A percentile compares a stretch with the other conserved stretches of the same genome.
Conservation (phyloP, 257 asterid species). For the Handroanthus guayacan region DNA sequence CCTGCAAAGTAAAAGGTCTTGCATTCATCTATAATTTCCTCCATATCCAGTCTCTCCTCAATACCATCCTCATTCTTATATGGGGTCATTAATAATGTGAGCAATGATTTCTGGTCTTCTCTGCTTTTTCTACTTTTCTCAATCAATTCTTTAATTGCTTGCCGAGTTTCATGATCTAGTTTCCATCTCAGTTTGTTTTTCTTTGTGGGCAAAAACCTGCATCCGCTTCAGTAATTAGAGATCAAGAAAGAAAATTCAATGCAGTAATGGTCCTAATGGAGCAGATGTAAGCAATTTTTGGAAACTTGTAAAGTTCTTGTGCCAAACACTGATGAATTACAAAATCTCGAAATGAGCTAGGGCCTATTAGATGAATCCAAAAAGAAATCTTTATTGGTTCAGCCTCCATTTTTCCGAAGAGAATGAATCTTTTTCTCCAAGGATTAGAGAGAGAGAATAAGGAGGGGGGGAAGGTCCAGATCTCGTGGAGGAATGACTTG, state of each 20-base stretch:
- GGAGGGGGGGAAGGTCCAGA: no score
- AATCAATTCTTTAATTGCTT: constrained; percentile 49
- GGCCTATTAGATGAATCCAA: no score
- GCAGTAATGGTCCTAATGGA: not conserved
- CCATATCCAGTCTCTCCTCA: constrained; percentile 54
- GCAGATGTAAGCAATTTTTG: no score
- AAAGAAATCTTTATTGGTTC: no score
- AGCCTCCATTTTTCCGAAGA: no score
- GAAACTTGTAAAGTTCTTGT: no score
- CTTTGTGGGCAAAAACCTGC: constrained; percentile 70
- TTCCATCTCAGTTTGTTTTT: constrained; percentile 61
- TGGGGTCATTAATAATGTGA: constrained; percentile 36
- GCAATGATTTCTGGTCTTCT: constrained; percentile 42
- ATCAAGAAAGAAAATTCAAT: not conserved
- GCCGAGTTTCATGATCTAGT: constrained; percentile 62
- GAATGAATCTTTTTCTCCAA: no score
- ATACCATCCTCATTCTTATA: constrained; percentile 45
- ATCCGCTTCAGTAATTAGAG: not conserved
- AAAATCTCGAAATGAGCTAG: no score
- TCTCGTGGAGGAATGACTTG: no score
- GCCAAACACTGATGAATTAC: no score
- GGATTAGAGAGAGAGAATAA: no score
- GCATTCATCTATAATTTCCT: constrained; percentile 73
- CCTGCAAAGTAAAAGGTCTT: constrained; percentile 87
- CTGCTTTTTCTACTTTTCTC: constrained; percentile 38